Percentiles rank a stretch among this genome's conserved stretches.
Evolutionary conservation across 116 monocot genomes (phyloP).

Genomic region (Zostera marina): DNA sequence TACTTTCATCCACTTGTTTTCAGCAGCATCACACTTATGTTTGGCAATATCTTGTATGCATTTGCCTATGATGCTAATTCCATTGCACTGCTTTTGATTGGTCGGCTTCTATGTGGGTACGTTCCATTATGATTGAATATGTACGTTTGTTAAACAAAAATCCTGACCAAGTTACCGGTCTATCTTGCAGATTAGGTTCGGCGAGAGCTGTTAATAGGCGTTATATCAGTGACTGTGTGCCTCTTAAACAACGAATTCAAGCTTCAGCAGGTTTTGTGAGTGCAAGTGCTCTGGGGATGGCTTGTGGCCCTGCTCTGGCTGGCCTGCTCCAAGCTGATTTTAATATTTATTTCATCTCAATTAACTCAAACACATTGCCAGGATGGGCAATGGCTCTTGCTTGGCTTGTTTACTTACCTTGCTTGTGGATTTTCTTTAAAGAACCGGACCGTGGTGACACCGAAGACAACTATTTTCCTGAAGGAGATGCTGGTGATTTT

Average conservation of each 20-base stretch:
- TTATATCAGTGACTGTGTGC: conserved; percentile 91
- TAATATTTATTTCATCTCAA: conserved; percentile 43
- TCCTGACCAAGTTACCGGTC: background rate
- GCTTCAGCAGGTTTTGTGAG: conserved; percentile 93
- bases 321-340: conserved; percentile 69
- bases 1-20: conserved; percentile 82
- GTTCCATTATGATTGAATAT: conserved; percentile 2
- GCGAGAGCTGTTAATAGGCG: conserved; percentile 86
- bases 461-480: conserved; percentile 10
- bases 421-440: conserved; percentile 59
- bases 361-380: conserved; percentile 60
- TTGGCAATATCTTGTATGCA: conserved; percentile 73
- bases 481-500: conserved; percentile 13
- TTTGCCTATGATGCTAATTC: conserved; percentile 69
- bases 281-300: conserved; percentile 93
- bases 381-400: conserved; percentile 83
- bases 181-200: conserved; percentile 59
- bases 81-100: conserved; percentile 42
- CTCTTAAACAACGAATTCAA: conserved; percentile 65
- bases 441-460: conserved; percentile 34
- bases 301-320: conserved; percentile 84
- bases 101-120: conserved; percentile 84
- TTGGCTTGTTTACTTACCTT: conserved; percentile 59
- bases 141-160: background rate
- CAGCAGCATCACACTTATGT: conserved; percentile 61